These are phyloP conservation scores for Chenopodium formosanum DNA, from an alignment of 148 eudicot species.

Conservation along the genomic window DNA sequence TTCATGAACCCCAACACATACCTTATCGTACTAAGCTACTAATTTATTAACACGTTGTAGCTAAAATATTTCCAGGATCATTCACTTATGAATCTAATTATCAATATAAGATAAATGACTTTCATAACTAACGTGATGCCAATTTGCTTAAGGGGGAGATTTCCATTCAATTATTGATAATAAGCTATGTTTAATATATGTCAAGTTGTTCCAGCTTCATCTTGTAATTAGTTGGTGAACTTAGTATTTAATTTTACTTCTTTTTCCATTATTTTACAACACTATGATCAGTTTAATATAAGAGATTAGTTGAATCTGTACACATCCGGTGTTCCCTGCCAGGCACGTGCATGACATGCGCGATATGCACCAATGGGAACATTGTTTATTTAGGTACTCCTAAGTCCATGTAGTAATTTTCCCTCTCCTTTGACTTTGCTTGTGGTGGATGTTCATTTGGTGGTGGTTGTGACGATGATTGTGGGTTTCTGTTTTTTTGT, in stretches of 20 bases:
- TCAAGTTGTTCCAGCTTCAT: background rate
- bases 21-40: background rate
- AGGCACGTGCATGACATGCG: too few relatives aligned
- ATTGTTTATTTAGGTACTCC: too few relatives aligned
- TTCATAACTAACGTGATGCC: slow-evolving; percentile 4
- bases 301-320: background rate
- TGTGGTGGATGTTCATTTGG: background rate
- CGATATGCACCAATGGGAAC: too few relatives aligned
- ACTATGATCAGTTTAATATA: background rate
- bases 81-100: too few relatives aligned
- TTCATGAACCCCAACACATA: background rate
- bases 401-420: too few relatives aligned
- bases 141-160: background rate
- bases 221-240: background rate
- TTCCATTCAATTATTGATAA: background rate
- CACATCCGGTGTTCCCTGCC: too few relatives aligned
- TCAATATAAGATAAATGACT: background rate
- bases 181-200: background rate
- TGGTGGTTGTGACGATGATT: background rate
- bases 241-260: background rate
- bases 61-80: too few relatives aligned
- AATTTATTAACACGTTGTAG: background rate
- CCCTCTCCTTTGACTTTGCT: too few relatives aligned
- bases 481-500: background rate
- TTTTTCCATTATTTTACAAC: background rate